phyloP scores from a whole-genome alignment of 768 basidiomycete species.

The Serendipita sp. region DNA sequence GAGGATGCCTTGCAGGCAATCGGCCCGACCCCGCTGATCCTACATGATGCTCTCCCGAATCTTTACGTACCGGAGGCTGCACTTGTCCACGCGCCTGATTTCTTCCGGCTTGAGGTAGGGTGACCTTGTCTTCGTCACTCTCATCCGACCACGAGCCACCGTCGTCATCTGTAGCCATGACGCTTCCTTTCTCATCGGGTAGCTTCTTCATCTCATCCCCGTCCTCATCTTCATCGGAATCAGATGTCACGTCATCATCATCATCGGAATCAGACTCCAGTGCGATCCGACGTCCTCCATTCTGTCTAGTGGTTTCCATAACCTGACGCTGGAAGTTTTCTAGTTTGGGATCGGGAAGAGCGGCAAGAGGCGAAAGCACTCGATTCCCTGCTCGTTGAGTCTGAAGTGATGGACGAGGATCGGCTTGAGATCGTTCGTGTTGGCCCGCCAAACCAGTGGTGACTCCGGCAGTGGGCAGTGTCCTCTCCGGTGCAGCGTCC shows the following conservation, averaged over 20 bases:
- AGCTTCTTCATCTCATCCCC: background rate
- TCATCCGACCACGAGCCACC: background rate
- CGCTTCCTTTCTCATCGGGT: background rate
- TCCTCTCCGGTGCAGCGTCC: background rate
- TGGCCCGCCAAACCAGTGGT: too few species aligned
- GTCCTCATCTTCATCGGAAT: background rate
- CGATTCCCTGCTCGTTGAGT: too few species aligned
- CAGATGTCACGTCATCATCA: background rate
- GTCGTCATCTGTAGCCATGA: background rate
- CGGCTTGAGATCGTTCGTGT: too few species aligned
- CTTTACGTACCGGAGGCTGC: background rate
- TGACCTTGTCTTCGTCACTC: background rate
- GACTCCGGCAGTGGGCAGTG: background rate
- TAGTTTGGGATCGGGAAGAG: background rate
- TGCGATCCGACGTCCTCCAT: background rate
- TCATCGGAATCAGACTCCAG: background rate
- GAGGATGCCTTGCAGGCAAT: background rate
- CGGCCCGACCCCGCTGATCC: constrained; percentile 1
- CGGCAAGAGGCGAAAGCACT: background rate
- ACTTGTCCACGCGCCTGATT: background rate
- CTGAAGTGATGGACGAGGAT: too few species aligned
- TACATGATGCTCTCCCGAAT: background rate
- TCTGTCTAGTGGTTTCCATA: background rate
- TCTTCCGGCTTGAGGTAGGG: background rate
- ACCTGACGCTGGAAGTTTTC: background rate